Conservation (phyloP, 2,329 filamentous ascomycete genomes). For the Alternaria sp. region DNA sequence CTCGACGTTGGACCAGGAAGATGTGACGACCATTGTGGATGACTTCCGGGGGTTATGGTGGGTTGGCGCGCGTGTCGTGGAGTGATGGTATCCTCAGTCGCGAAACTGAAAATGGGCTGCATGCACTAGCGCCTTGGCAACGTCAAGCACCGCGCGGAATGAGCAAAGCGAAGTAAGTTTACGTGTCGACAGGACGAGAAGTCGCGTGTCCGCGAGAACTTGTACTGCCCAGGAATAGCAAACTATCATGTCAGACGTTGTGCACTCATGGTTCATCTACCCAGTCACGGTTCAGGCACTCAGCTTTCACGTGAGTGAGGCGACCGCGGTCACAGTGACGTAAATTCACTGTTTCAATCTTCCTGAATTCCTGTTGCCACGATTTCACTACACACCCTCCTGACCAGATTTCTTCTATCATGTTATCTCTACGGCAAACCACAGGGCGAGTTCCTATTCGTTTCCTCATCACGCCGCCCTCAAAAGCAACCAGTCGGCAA, state of each 20-base stretch:
- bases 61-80: slow-evolving; percentile 18
- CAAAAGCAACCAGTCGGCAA: background rate
- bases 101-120: slow-evolving; percentile 32
- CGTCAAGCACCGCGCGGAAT: slow-evolving; percentile 5
- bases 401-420: background rate
- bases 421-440: slow-evolving; percentile 2
- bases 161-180: slow-evolving; percentile 1
- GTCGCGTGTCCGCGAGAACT: background rate
- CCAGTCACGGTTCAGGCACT: background rate
- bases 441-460: background rate
- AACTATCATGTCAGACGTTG: rapidly evolving
- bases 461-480: background rate
- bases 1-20: slow-evolving; percentile 67
- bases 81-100: slow-evolving; percentile 27
- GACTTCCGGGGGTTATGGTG: slow-evolving; percentile 58
- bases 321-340: slow-evolving; percentile 35
- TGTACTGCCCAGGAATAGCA: background rate
- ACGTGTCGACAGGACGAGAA: background rate
- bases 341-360: slow-evolving; percentile 14
- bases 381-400: background rate
- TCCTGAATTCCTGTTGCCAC: background rate
- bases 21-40: slow-evolving; percentile 53
- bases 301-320: slow-evolving; percentile 5
- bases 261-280: background rate
- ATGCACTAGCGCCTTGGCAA: slow-evolving; percentile 33